These are phyloP conservation scores for Xylariomycetidae sp. DNA, from an alignment of 2,329 filamentous ascomycete genomes.

Conservation along the genomic window DNA sequence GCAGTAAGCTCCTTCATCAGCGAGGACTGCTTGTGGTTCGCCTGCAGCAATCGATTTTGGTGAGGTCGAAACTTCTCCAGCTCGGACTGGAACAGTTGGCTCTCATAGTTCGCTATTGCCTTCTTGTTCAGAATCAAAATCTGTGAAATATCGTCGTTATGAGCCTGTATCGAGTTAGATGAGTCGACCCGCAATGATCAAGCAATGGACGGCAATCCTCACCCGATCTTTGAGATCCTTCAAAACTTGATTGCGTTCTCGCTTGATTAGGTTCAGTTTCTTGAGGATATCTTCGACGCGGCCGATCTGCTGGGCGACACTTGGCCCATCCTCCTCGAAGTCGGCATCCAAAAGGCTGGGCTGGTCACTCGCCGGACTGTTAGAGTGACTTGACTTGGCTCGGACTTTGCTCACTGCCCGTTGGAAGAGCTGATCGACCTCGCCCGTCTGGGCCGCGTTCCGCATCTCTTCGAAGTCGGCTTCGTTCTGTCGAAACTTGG, in stretches of 20 bases:
- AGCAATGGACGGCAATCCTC: too few species aligned
- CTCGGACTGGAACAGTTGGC: slow-evolving; percentile 87
- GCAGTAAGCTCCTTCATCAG: slow-evolving; percentile 91
- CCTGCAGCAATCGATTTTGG: slow-evolving; percentile 84
- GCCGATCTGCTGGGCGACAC: slow-evolving; percentile 82
- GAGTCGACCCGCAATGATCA: slow-evolving; percentile 12
- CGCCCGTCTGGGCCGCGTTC: slow-evolving; percentile 75
- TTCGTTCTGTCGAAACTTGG: slow-evolving; percentile 80
- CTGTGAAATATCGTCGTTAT: slow-evolving; percentile 95
- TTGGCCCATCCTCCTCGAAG: slow-evolving; percentile 73
- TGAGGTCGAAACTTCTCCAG: slow-evolving; percentile 96
- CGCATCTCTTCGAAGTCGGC: slow-evolving; percentile 93
- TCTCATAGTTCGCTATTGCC: slow-evolving; percentile 85
- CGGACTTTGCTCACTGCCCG: slow-evolving; percentile 76
- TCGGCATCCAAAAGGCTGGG: slow-evolving; percentile 86
- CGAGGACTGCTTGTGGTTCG: slow-evolving; percentile 89
- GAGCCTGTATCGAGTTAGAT: slow-evolving; percentile 54
- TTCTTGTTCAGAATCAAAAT: slow-evolving; percentile 98
- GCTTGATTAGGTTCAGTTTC: slow-evolving; percentile 86
- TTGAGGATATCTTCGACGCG: slow-evolving; percentile 85
- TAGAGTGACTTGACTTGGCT: slow-evolving; percentile 53
- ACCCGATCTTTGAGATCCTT: slow-evolving; percentile 99
- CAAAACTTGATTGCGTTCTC: slow-evolving; percentile 82
- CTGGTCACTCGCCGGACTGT: slow-evolving; percentile 57
- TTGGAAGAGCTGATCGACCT: slow-evolving; percentile 85